These are phyloP conservation scores for Mrakia frigida DNA, from an alignment of 768 basidiomycete species.

Conservation along the genomic window DNA sequence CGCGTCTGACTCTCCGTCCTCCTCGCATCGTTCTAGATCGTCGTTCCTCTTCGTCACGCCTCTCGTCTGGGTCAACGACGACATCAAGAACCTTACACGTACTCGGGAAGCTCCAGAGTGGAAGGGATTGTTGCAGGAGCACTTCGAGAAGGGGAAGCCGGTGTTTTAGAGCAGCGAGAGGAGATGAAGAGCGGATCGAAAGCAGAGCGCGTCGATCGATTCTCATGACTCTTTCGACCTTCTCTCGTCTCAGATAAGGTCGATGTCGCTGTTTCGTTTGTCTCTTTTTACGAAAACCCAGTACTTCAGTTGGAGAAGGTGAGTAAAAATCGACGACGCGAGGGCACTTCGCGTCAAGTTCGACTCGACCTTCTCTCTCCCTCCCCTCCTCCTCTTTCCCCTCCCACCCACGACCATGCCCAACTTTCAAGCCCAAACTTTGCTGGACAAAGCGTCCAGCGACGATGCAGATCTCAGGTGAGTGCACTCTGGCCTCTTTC, in stretches of 20 bases:
- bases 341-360: too few species aligned
- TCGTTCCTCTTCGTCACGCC: neutral
- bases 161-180: neutral
- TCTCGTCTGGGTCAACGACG: neutral
- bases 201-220: neutral
- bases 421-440: constrained; percentile 27
- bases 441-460: constrained; percentile 31
- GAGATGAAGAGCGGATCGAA: neutral
- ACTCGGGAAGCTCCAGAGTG: neutral
- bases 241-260: neutral
- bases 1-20: neutral
- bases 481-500: neutral
- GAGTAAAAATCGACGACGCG: too few species aligned
- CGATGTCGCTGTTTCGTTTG: too few species aligned
- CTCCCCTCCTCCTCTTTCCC: neutral
- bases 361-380: too few species aligned
- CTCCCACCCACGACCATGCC: constrained; percentile 19
- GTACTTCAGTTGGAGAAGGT: too few species aligned
- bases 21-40: neutral
- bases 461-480: constrained; percentile 33
- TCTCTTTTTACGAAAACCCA: too few species aligned
- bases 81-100: neutral
- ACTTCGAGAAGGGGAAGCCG: neutral
- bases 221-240: neutral
- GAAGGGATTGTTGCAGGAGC: neutral